Evolutionary conservation across 352 stramenopile genomes (phyloP).

Genomic region (Pythium sukuiense): DNA sequence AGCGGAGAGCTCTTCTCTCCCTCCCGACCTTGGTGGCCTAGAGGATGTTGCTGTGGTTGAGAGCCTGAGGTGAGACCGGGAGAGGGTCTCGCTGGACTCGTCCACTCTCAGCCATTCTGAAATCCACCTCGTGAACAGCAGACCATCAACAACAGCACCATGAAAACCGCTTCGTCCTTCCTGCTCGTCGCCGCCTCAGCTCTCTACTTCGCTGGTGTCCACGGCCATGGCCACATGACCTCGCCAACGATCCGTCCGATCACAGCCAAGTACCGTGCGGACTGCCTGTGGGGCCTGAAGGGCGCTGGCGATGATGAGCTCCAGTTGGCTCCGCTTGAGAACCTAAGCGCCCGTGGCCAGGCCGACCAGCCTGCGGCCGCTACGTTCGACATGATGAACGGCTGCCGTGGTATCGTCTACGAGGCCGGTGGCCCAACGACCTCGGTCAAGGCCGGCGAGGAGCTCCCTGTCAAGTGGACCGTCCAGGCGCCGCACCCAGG

Average conservation of each 20-base stretch:
- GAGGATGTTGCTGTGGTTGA: background rate
- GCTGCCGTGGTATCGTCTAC: slow-evolving; percentile 55
- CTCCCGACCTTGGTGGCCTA: background rate
- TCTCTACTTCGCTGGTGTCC: slow-evolving; percentile 8
- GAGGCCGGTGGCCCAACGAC: slow-evolving; percentile 44
- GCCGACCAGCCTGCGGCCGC: slow-evolving; percentile 36
- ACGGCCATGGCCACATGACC: slow-evolving; percentile 30
- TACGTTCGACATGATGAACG: slow-evolving; percentile 67
- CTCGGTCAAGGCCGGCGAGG: slow-evolving; percentile 33
- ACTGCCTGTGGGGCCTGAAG: slow-evolving; percentile 40
- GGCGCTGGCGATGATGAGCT: slow-evolving; percentile 51
- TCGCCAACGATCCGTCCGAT: slow-evolving; percentile 24
- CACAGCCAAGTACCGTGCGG: slow-evolving; percentile 37
- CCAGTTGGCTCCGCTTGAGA: slow-evolving; percentile 51
- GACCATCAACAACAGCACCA: slow-evolving; percentile 2
- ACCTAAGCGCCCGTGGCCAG: slow-evolving; percentile 48
- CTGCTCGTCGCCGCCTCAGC: slow-evolving; percentile 15
- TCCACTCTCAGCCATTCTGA: background rate
- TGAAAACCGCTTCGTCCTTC: slow-evolving; percentile 18
- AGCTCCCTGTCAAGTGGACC: slow-evolving; percentile 46
- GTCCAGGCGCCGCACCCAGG: slow-evolving; percentile 62
- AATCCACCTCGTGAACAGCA: background rate
- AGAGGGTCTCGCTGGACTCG: background rate
- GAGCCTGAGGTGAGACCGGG: background rate
- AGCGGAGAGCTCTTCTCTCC: background rate